A percentile compares a stretch with the other conserved stretches of the same genome.
Conservation (phyloP, 2,329 filamentous ascomycete genomes). For the Chaetomiaceae sp. region DNA sequence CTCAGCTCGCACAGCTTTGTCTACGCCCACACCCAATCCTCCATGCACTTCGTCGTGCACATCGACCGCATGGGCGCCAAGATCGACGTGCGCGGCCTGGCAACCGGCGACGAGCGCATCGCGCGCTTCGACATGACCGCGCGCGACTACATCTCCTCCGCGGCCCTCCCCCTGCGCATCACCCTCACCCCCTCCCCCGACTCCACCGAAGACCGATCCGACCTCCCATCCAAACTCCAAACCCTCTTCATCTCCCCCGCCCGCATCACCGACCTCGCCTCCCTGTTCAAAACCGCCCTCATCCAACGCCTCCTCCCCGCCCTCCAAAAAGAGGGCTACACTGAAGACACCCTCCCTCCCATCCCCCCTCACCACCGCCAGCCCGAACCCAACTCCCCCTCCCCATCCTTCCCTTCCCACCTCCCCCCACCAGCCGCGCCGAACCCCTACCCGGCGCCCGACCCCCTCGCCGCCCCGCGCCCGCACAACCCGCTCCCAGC, state of each 20-base stretch:
- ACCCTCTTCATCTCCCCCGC: slow-evolving; percentile 60
- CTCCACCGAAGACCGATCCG: slow-evolving; percentile 42
- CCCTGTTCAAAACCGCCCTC: slow-evolving; percentile 68
- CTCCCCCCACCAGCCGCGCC: slow-evolving; percentile 58
- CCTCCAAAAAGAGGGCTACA: slow-evolving; percentile 73
- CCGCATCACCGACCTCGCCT: slow-evolving; percentile 50
- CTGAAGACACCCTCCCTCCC: slow-evolving; percentile 40
- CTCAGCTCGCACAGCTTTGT: slow-evolving; percentile 71
- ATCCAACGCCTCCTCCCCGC: slow-evolving; percentile 78
- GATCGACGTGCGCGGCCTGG: slow-evolving; percentile 75
- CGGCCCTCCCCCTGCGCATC: slow-evolving; percentile 51
- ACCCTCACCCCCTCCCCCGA: slow-evolving; percentile 37
- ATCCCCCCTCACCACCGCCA: slow-evolving; percentile 23
- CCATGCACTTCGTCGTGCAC: slow-evolving; percentile 77
- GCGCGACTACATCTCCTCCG: slow-evolving; percentile 66
- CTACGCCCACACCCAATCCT: slow-evolving; percentile 79
- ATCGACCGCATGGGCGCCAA: slow-evolving; percentile 76
- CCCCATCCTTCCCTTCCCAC: slow-evolving; percentile 40
- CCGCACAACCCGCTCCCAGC: slow-evolving; percentile 59
- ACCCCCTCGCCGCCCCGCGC: slow-evolving; percentile 58
- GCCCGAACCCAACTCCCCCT: slow-evolving; percentile 23
- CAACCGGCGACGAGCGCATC: slow-evolving; percentile 73
- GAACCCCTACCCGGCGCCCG: slow-evolving; percentile 53
- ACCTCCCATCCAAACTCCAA: slow-evolving; percentile 43
- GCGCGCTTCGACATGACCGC: slow-evolving; percentile 67